Conservation (phyloP, 805 yeast species). For the Nadsonia fulvescens region DNA sequence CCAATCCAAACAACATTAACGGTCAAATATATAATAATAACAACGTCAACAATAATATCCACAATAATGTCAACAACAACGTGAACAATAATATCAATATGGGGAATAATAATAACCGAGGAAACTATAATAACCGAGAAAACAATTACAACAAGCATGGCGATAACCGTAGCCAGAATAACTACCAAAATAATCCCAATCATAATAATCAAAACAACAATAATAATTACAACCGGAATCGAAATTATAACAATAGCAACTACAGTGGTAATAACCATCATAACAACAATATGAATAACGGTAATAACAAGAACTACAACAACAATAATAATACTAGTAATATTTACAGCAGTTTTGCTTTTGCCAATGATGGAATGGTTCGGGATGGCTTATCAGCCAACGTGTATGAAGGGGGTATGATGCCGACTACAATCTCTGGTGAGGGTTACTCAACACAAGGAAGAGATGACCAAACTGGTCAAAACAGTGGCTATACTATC, state of each 20-base stretch:
- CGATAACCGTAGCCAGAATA: neutral
- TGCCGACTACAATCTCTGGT: neutral
- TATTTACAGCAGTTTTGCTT: neutral
- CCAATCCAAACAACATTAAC: neutral
- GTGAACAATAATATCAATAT: constrained; percentile 1
- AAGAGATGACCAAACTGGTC: neutral
- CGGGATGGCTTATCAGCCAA: neutral
- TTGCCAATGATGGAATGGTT: neutral
- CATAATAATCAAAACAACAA: too few relatives aligned
- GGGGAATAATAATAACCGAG: neutral
- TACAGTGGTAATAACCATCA: neutral
- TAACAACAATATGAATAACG: too few relatives aligned
- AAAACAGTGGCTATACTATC: too few relatives aligned
- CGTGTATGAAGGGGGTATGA: neutral
- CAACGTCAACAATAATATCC: constrained; percentile 1
- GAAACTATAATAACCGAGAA: neutral
- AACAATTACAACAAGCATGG: neutral
- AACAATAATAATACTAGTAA: neutral
- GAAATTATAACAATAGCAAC: neutral
- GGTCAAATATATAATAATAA: too few relatives aligned
- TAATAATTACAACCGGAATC: neutral
- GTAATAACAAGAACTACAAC: neutral
- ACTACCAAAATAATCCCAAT: neutral
- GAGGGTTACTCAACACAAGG: neutral
- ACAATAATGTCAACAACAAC: constrained; percentile 4